Evolutionary conservation across 352 stramenopile genomes (phyloP), one percentile per base, ranked within the genome.

Genomic region (Phytophthora uliginosa): DNA sequence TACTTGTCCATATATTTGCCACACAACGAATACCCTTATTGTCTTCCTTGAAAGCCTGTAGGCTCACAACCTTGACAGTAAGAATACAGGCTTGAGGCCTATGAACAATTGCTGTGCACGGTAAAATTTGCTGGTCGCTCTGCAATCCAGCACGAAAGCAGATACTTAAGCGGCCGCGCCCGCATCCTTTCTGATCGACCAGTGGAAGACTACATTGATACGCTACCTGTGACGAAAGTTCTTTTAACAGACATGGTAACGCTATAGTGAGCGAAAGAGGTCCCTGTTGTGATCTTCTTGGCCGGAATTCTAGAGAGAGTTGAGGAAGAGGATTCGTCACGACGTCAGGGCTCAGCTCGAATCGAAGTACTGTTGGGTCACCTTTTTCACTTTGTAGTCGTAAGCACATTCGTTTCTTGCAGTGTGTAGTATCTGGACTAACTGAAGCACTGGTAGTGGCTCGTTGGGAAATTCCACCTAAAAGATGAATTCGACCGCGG

Each of bases 261-360:
- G 66, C 45, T 36, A 75, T 63, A 15, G 1, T 63, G 4, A 72
- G 33, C 12, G 61, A 68, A n/a, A 66, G 24, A 26, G 42, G 24
- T 18, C 7, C 26, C 62, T 57, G 71, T 33, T 69, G 54, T 7
- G 66, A 66, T 48, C 38, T 53, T 60, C 38, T 71, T 17, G 60
- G 52, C 3, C 45, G 56, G n/a, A 78, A 72, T 6, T 71, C 58
- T 7, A 78, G 13, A 26, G 20, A 53, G 72, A 78, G 50, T 59
- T 63, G 57, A 8, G 66, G 66, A 12, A 63, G 20, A 26, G 7
- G 2, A 50, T 61, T 61, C 13, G 66, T 68, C 45, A 71, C 22
- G n/a, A 78, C 71, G 31, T 78, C 66, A 10, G 71, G 71, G 33
- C 50, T 64, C 1, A 78, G 57, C 48, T 78, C 55, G 59, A 78